phyloP scores from a whole-genome alignment of 176 grass and related monocot genomes.

The Neostapfia colusana region DNA sequence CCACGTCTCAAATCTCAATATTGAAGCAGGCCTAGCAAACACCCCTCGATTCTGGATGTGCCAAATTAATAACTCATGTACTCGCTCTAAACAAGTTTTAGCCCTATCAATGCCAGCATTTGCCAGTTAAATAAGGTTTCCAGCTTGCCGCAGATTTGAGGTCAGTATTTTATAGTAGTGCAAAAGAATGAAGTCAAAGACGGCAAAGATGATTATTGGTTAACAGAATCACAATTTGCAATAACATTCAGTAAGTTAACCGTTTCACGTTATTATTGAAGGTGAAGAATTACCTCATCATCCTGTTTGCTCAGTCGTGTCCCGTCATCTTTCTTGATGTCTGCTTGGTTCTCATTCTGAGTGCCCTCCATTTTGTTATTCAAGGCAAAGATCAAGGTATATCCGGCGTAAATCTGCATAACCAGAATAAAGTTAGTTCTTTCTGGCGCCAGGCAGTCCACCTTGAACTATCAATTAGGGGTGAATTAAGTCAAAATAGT shows the following conservation, averaged over 20 bases:
- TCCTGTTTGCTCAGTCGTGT: slow-evolving; percentile 56
- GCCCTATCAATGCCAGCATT: too few relatives aligned
- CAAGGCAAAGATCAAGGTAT: slow-evolving; percentile 13
- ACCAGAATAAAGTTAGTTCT: background rate
- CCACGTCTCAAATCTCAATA: background rate
- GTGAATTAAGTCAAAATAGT: background rate
- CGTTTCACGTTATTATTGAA: background rate
- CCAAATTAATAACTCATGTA: too few relatives aligned
- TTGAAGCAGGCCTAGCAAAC: background rate
- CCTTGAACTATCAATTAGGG: background rate
- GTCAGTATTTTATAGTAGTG: too few relatives aligned
- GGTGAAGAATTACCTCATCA: slow-evolving; percentile 64
- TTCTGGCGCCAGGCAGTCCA: background rate
- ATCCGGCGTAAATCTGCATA: background rate
- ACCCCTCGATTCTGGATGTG: background rate
- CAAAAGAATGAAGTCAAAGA: too few relatives aligned
- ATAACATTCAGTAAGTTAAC: background rate
- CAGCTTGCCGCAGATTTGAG: too few relatives aligned
- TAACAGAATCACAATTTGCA: background rate
- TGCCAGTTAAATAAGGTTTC: too few relatives aligned
- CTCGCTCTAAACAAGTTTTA: too few relatives aligned
- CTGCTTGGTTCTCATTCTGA: slow-evolving; percentile 54
- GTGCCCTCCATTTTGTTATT: slow-evolving; percentile 63
- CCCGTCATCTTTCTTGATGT: slow-evolving; percentile 72
- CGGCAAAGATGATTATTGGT: background rate